A percentile compares a stretch with the other conserved stretches of the same genome.
These are phyloP conservation scores for Ottelia alismoides DNA, from an alignment of 106 monocot genomes.

Conservation along the genomic window DNA sequence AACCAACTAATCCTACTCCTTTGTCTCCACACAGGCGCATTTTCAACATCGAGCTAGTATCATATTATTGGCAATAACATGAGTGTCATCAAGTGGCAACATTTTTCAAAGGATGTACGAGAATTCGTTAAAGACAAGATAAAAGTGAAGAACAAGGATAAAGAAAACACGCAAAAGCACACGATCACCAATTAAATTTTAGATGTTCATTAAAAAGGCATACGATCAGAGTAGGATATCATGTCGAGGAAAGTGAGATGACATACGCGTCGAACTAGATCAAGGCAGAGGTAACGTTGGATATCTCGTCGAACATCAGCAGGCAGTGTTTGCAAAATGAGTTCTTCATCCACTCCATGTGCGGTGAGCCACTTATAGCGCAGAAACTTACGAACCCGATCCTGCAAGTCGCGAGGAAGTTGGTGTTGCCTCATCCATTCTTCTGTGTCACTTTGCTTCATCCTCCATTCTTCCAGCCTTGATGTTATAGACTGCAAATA, in stretches of 20 bases:
- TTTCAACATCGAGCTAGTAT: too few species aligned
- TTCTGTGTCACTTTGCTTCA: constrained; percentile 57
- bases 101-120: too few species aligned
- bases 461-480: constrained; percentile 63
- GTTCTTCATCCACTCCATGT: constrained; percentile 50
- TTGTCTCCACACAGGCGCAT: too few species aligned
- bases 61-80: too few species aligned
- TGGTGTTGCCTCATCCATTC: constrained; percentile 80
- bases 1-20: too few species aligned
- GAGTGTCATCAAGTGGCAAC: too few species aligned
- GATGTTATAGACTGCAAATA: constrained; percentile 60
- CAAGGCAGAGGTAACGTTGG: constrained; percentile 61
- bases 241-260: too few species aligned
- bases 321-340: constrained; percentile 44
- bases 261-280: constrained; percentile 60
- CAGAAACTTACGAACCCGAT: constrained; percentile 55
- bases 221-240: too few species aligned
- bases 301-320: constrained; percentile 60
- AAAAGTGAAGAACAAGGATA: constrained; percentile 1
- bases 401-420: too few species aligned
- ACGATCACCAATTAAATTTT: too few species aligned
- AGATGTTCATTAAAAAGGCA: too few species aligned
- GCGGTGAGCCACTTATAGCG: constrained; percentile 66
- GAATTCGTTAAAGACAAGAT: too few species aligned
- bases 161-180: not conserved